phyloP scores from a whole-genome alignment of 202 grass and related monocot species.

The Musa balbisiana region DNA sequence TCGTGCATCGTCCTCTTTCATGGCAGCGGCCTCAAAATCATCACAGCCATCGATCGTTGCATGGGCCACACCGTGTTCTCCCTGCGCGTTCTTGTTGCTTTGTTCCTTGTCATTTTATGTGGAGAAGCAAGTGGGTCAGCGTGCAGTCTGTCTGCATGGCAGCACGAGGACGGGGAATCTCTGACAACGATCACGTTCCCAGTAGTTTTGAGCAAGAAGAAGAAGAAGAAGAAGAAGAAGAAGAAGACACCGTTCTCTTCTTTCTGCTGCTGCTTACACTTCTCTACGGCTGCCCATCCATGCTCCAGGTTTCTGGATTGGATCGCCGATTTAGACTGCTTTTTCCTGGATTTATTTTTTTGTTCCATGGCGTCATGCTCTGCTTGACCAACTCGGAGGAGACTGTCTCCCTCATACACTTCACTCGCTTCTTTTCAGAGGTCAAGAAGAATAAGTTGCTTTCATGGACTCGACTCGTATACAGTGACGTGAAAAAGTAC shows the following conservation, averaged over 20 bases:
- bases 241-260: constrained; percentile 7
- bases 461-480: not conserved
- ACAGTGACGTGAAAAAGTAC: not conserved
- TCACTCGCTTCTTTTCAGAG: not conserved
- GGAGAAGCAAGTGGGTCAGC: not conserved
- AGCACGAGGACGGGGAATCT: constrained; percentile 45
- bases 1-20: not conserved
- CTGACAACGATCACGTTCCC: constrained; percentile 62
- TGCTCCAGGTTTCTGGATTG: not conserved
- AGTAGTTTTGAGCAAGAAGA: constrained; percentile 9
- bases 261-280: not conserved
- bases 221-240: constrained; percentile 7
- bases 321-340: not conserved
- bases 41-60: constrained; percentile 3
- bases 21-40: not conserved
- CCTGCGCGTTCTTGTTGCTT: not conserved
- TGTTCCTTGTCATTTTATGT: not conserved
- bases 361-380: not conserved
- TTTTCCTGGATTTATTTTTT: not conserved
- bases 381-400: not conserved
- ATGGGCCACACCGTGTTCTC: too few species aligned
- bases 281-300: not conserved
- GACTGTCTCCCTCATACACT: not conserved
- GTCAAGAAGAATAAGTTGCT: not conserved
- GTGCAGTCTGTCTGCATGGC: not conserved